Conservation (phyloP, 2,329 filamentous ascomycete genomes). For the Penicillium italicum region DNA sequence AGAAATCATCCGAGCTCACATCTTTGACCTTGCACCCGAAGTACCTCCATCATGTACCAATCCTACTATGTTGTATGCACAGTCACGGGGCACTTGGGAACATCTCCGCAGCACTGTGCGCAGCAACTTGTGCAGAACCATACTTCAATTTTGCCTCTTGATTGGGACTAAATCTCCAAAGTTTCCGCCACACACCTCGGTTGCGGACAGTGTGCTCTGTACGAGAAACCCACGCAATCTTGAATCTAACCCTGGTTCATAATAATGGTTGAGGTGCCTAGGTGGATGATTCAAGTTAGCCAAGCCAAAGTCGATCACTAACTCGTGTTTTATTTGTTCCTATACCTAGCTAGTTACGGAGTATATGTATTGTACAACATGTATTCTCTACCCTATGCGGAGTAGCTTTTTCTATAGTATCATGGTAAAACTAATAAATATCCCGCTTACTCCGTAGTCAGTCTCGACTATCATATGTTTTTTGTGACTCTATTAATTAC, state of each 20-base stretch:
- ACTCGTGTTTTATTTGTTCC: background rate
- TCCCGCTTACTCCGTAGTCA: conserved; percentile 4
- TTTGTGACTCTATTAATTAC: conserved; percentile 7
- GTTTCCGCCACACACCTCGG: background rate
- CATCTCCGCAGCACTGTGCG: background rate
- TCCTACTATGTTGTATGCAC: background rate
- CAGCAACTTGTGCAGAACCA: background rate
- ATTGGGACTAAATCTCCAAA: conserved; percentile 5
- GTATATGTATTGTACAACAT: background rate
- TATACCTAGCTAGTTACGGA: too few relatives aligned
- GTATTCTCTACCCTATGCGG: background rate
- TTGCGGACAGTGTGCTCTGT: background rate
- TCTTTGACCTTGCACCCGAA: background rate
- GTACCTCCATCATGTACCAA: background rate
- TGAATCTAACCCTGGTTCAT: background rate
- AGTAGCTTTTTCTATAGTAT: background rate
- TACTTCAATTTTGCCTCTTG: background rate
- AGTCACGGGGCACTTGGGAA: background rate
- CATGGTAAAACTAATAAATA: background rate
- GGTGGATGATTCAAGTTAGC: conserved; percentile 4
- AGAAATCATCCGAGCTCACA: conserved; percentile 17
- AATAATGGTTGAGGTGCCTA: background rate
- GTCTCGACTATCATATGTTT: background rate
- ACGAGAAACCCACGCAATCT: background rate
- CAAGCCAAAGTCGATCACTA: conserved; percentile 15